Conservation (phyloP, 176 grass and related monocot species). For the Urochloa ruziziensis region DNA sequence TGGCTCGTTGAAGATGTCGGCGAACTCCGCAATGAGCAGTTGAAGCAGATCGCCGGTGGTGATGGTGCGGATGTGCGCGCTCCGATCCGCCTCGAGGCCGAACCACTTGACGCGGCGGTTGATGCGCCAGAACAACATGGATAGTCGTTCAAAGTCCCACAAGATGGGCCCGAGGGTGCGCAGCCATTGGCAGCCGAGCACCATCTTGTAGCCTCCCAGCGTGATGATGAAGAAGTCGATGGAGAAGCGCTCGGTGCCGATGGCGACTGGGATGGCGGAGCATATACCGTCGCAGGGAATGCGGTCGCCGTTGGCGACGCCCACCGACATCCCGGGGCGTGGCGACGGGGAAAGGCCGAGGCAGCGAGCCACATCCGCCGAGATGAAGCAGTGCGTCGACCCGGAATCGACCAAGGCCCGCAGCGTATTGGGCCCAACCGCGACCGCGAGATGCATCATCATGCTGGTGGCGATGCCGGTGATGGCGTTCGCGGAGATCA, state of each 20-base stretch:
- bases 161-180: background rate
- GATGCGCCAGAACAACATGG: background rate
- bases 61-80: background rate
- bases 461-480: no score
- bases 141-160: background rate
- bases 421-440: no score
- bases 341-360: fast-evolving
- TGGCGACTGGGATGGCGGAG: background rate
- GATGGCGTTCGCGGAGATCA: no score
- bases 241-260: background rate
- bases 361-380: fast-evolving
- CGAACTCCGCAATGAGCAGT: background rate
- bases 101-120: background rate
- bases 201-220: background rate
- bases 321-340: background rate
- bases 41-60: background rate
- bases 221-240: background rate
- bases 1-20: background rate
- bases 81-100: background rate
- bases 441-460: background rate
- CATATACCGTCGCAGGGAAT: fast-evolving
- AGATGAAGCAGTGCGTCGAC: background rate
- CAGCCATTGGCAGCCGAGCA: background rate
- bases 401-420: background rate
- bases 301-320: background rate